phyloP scores from a whole-genome alignment of 495 filamentous ascomycete species.

The Bombardia bombarda region DNA sequence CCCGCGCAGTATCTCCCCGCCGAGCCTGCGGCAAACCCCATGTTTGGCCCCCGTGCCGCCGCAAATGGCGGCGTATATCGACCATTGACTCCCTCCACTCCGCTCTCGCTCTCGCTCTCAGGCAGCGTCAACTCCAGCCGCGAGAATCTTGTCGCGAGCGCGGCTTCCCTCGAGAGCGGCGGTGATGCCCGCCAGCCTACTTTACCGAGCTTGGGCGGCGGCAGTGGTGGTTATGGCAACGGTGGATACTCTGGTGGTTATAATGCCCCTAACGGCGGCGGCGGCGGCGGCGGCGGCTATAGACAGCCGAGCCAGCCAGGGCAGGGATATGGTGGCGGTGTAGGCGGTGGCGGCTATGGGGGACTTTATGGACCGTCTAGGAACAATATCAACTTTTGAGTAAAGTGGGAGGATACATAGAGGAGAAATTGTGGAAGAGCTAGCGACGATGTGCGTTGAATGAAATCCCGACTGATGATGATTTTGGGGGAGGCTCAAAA shows the following conservation, averaged over 20 bases:
- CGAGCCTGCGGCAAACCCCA: constrained; percentile 5
- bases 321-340: too few species aligned
- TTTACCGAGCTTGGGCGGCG: constrained; percentile 18
- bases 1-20: constrained; percentile 14
- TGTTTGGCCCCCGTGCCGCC: constrained; percentile 6
- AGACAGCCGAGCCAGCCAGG: too few species aligned
- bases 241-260: constrained; percentile 10
- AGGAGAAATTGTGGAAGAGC: too few species aligned
- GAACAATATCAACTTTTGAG: too few species aligned
- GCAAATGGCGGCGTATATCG: constrained; percentile 6
- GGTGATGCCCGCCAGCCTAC: constrained; percentile 18
- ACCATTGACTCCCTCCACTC: constrained; percentile 24
- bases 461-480: too few species aligned
- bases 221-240: neutral
- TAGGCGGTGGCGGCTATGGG: too few species aligned
- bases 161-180: constrained; percentile 12
- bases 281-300: neutral
- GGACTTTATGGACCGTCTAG: too few species aligned
- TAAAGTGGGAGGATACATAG: too few species aligned
- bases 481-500: too few species aligned
- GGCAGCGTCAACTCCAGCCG: constrained; percentile 13
- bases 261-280: too few species aligned
- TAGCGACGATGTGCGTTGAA: too few species aligned
- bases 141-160: constrained; percentile 19
- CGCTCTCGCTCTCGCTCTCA: neutral